Evolutionary conservation across 2,329 filamentous ascomycete genomes (phyloP).

Genomic region (Claviceps humidiphila): DNA sequence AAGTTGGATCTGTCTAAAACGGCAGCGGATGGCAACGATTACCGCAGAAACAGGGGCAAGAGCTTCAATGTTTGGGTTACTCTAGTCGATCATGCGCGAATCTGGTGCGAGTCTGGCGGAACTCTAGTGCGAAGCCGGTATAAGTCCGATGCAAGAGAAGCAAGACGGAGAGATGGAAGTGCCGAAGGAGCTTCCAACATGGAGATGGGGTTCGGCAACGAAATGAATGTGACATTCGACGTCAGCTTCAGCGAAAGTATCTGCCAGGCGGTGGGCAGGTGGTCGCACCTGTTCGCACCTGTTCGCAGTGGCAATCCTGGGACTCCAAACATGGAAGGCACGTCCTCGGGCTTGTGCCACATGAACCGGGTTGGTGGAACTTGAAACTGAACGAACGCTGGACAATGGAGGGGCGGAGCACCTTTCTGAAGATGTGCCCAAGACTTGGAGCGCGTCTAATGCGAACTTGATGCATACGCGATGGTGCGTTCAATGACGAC

Average conservation of each 20-base stretch:
- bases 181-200: not conserved
- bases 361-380: not conserved
- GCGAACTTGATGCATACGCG: not conserved
- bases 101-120: not conserved
- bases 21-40: not conserved
- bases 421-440: not conserved
- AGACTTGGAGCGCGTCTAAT: too few species aligned
- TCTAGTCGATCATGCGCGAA: not conserved
- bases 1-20: not conserved
- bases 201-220: not conserved
- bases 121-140: not conserved
- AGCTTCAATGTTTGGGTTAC: not conserved
- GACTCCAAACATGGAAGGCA: not conserved
- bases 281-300: slow-evolving; percentile 3
- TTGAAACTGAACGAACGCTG: too few species aligned
- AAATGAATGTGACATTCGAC: not conserved
- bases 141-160: not conserved
- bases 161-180: not conserved
- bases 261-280: slow-evolving; percentile 3
- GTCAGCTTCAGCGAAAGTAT: slow-evolving; percentile 1
- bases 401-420: not conserved
- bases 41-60: not conserved
- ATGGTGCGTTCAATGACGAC: not conserved
- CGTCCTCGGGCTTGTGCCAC: not conserved
- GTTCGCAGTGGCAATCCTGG: not conserved